A percentile compares a stretch with the other conserved stretches of the same genome.
Conservation (phyloP, 2,329 filamentous ascomycete species). For the Arthrobotrys musiformis region DNA sequence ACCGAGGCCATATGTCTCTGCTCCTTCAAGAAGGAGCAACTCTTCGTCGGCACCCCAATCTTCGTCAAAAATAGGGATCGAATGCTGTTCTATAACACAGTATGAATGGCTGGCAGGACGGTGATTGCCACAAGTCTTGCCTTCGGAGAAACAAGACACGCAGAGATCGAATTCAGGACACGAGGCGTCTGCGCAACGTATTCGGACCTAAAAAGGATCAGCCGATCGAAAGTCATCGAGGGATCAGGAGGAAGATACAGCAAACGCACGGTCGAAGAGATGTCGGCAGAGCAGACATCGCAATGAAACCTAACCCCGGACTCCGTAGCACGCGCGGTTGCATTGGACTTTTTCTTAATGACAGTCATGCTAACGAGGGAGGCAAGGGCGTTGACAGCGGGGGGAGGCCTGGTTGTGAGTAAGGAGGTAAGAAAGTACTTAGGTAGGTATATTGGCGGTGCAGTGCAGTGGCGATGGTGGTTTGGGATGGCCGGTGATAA, state of each 20-base stretch:
- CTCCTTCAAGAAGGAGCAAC: constrained; percentile 88
- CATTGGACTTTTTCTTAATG: constrained; percentile 81
- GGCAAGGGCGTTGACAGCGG: neutral
- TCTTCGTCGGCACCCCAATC: constrained; percentile 99
- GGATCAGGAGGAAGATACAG: neutral
- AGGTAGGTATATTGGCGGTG: no score
- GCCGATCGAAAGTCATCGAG: neutral
- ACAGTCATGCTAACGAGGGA: constrained; percentile 76
- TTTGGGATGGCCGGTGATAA: neutral
- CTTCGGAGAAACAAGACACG: constrained; percentile 90
- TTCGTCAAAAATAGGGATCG: constrained; percentile 91
- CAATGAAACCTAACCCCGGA: constrained; percentile 95
- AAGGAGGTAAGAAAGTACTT: no score
- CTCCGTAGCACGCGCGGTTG: constrained; percentile 72
- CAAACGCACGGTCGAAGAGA: constrained; percentile 85
- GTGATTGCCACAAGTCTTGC: constrained; percentile 82
- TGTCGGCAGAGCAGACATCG: constrained; percentile 95
- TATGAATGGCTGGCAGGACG: constrained; percentile 87
- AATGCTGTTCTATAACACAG: constrained; percentile 97
- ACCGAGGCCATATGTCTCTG: constrained; percentile 93
- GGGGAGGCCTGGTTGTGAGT: no score
- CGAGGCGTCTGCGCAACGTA: constrained; percentile 82
- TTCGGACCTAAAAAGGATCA: constrained; percentile 76
- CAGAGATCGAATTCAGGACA: constrained; percentile 98
- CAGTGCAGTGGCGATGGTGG: neutral